Evolutionary conservation across 495 filamentous ascomycete genomes (phyloP), one percentile per base, ranked within the genome.

Genomic region (Daldinia grandis): DNA sequence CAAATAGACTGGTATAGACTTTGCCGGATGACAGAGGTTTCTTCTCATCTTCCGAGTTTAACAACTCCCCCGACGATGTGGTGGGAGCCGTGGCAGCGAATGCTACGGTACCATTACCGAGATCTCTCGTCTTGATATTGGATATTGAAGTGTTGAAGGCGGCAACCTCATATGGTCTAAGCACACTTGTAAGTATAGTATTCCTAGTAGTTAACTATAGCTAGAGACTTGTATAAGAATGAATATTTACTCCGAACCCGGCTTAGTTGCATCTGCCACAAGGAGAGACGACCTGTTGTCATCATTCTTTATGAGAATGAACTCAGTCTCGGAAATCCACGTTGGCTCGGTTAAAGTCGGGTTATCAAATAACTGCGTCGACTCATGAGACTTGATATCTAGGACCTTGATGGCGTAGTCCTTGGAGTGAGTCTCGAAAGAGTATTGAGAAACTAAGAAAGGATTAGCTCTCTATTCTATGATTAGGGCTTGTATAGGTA

Each of bases 371-470:
- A 97, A 78, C 5, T 91, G 76, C 0, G 81, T 84, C 0, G 91
- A 91, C 53, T 89, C 85, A 50, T 92, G 91, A 15, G 85, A 89
- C 27, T 81, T 77, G 55, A 94, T 86, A 56, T 96, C 89, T 2
- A 98, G 79, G 0, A 95, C 79, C 25, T 89, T 88, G 70, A 97
- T 91, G 73, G 94, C 90, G 35, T 85, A 84, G 12, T 82, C 90
- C 79, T 91, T 93, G 51, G 86, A 85, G 77, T 97, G 94, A 0
- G 87, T 82, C 51, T 92, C 84, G 79, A 98, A 98, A 21, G 89
- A 94, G 76, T 97, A 98, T 7, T 89, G 88, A 0, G 91, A 92
- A 0, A 79, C 74, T 76, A 33, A 38, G 21, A 8, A 21, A 28
- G 14, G 31, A 62, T 74, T 31, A 66, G 62, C 33, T 42, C 64